Evolutionary conservation across 1,139 yeast genomes (phyloP).

Genomic region (Sugiyamaella grinbergsii): DNA sequence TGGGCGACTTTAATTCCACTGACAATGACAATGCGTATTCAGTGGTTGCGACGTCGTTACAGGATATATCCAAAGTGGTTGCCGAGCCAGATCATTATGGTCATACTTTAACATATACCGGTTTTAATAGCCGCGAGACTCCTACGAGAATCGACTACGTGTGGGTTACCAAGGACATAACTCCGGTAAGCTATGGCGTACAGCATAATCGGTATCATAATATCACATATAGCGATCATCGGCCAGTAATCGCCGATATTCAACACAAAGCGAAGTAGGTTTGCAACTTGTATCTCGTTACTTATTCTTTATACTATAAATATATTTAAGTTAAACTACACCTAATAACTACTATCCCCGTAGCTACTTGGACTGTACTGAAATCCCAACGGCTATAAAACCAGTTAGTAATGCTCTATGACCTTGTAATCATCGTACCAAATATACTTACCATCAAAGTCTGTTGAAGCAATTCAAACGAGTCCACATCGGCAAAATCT

Average conservation of each 20-base stretch:
- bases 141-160: constrained; percentile 53
- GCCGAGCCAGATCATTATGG: constrained; percentile 44
- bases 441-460: constrained; percentile 21
- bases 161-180: constrained; percentile 42
- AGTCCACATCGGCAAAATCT: constrained; percentile 23
- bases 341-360: neutral
- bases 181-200: constrained; percentile 48
- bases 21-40: constrained; percentile 55
- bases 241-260: constrained; percentile 56
- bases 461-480: constrained; percentile 22
- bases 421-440: neutral
- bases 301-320: neutral
- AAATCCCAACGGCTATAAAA: constrained; percentile 9
- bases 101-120: constrained; percentile 52
- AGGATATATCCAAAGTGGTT: constrained; percentile 40
- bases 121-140: constrained; percentile 45
- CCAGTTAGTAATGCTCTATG: constrained; percentile 5
- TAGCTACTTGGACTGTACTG: constrained; percentile 2
- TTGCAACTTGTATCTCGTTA: neutral
- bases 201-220: constrained; percentile 52
- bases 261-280: constrained; percentile 8
- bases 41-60: constrained; percentile 43
- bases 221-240: constrained; percentile 54
- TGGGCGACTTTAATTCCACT: constrained; percentile 59
- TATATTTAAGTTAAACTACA: neutral